Percentiles rank a stretch among this genome's conserved stretches.
Evolutionary conservation across 139 green algal species (phyloP).

Genomic region (Closterium sp.): DNA sequence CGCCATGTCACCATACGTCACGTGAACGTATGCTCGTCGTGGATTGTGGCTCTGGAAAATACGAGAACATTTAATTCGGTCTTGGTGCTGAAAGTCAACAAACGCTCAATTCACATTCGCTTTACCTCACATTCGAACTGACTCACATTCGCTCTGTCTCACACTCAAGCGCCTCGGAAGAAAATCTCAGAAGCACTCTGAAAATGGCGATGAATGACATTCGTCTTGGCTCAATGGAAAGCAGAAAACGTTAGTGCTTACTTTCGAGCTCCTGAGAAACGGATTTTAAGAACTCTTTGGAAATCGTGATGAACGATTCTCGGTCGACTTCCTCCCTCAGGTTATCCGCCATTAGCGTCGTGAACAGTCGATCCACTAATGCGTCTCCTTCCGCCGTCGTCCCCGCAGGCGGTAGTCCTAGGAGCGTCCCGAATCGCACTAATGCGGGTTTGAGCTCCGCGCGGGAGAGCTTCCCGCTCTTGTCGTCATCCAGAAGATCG

Average conservation of each 20-base stretch:
- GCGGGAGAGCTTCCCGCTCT: slow-evolving; percentile 8
- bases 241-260: neutral
- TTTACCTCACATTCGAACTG: too few relatives aligned
- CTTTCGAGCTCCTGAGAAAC: neutral
- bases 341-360: neutral
- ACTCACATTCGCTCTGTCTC: too few relatives aligned
- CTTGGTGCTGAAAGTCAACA: too few relatives aligned
- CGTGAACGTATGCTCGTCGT: too few relatives aligned
- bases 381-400: neutral
- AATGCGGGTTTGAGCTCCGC: slow-evolving; percentile 3
- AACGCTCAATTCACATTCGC: too few relatives aligned
- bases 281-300: neutral
- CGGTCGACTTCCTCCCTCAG: neutral
- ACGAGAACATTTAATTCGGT: too few relatives aligned
- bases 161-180: too few relatives aligned
- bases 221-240: too few relatives aligned
- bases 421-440: neutral
- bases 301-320: neutral
- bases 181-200: neutral
- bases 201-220: neutral
- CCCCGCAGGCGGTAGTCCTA: neutral
- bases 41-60: too few relatives aligned
- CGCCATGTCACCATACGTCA: too few relatives aligned
- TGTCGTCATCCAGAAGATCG: slow-evolving; percentile 11
- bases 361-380: neutral